Evolutionary conservation across 2,329 filamentous ascomycete genomes (phyloP), one percentile per base, ranked within the genome.

Genomic region (Fusarium sp.): DNA sequence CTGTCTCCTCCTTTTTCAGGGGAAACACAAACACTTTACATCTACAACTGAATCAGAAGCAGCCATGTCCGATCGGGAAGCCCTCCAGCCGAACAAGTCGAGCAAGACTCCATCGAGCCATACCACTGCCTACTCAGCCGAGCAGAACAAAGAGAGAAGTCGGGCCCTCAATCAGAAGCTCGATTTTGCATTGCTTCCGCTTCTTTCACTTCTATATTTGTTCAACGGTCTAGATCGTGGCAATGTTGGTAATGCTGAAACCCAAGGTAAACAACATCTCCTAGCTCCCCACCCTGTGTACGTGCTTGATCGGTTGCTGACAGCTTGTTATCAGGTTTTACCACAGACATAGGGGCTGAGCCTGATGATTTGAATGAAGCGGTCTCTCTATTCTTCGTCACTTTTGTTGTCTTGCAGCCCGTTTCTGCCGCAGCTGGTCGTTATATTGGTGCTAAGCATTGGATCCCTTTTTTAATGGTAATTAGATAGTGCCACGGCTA

Each of bases 161-260:
- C 67, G 60, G 36, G 64, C 73, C 17, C 50, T 83, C 58, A 83
- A 83, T 66, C 77, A 80, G 28, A 83, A 82, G 68, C 71, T 82
- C 34, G 83, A 84, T 57, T 36, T 82, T 26, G 77, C 79, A 24
- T 76, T 84, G 8, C 75, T 84, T 14, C 83, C 83, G 9, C 75
- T 84, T 11, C 72, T 84, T 6, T 84, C 82, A 18, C 75, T 83
- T 15, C 76, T 84, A 22, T 85, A 84, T 50, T 76, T 84, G 7
- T 82, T 84, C 68, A 85, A 85, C 62, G 81, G 82, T 4, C 78
- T 85, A 5, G 83, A 85, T 66, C 79, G 82, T 38, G 79, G 81
- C 28, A 85, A 85, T 34, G 78, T 85, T 38, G 83, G 83, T 34
- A 85, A 85, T 66, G 83, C 83, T 11, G 80, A 83, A 66, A 81